Evolutionary conservation across 495 filamentous ascomycete species (phyloP), one percentile per base, ranked within the genome.

Genomic region (Lindgomyces ingoldianus): DNA sequence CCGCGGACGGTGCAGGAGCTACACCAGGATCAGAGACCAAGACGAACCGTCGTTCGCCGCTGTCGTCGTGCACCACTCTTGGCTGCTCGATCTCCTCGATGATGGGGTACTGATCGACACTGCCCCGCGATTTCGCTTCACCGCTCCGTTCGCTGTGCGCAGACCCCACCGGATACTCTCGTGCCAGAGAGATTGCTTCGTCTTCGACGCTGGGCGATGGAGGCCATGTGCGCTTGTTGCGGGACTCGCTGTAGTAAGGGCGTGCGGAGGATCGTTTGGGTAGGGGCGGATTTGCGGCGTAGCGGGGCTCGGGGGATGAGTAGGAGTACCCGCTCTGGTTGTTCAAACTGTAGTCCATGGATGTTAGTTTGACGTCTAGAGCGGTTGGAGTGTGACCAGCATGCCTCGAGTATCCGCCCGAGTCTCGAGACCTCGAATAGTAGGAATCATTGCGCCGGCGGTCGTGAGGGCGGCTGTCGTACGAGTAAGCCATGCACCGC

Each of bases 31-130:
- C 70, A 1, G 69, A 65, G 18, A 70, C 62, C 26, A 74, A 36
- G 21, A 74, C 71, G 50, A 68, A 74, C 2, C 72, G 70, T 11
- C 72, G 44, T 26, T 76, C 72, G 62, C 69, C 53, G 49, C 58
- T 70, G 56, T 48, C 14, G 26, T 26, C 25, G n/a, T 11, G 41
- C 11, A 52, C 29, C 26, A 33, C 19, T 41, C 45, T 55, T 6
- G 56, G 59, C 24, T 46, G 69, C 22, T 70, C 62, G 46, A 71
- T 64, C 27, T 73, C 74, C 30, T 74, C 42, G 29, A 78, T 67
- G 16, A 78, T 67, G n/a, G 75, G 74, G 44, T 75, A 72, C 50
- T 78, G 75, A 66, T 76, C 74, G 65, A 78, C 62, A 36, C 60
- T 70, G 29, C 75, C 75, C 39, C 75, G 73, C 53, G 55, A 58